Base-by-base conservation (phyloP, 2,329 filamentous ascomycete species). In the Fusarium udum region DNA sequence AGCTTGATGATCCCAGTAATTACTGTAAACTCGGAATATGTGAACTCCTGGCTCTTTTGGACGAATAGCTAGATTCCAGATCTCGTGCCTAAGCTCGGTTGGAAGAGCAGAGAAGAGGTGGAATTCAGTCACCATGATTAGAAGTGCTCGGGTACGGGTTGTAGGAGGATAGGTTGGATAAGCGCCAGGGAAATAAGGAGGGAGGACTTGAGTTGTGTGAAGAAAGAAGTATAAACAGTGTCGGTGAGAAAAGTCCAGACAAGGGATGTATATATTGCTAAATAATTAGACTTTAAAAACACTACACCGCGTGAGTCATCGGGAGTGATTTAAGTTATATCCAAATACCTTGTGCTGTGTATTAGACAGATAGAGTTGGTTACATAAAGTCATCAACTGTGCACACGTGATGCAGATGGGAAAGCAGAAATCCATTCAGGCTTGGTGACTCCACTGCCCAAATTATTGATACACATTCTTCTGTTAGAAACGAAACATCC, bases 61-160 rank as follows among this genome's bases (percentile, higher is more conserved):
- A 2, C 26, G 45, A 31, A 48, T 31, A 31, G 45, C 45, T 16
- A 48, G 26, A 6, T 16, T 48, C 45, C 26, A 31, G 45, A 31
- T 48, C 14, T 48, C 6, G 0, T 31, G 4, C 45, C 45, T 31
- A 3, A 48, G 45, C 26, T 48, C 10, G 26, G 20, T 31, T 6
- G 26, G 45, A 3, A 48, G 45, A 6, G 20, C 6, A 7, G 20
- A 48, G 45, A 31, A 48, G 20, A 48, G 26, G 2, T 6, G 1
- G 45, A 48, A 48, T 16, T 31, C 28, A 28, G 20, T 31, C 10
- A 14, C 1, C 45, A 48, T 48, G 14, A 16, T n/a, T 31, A 11
- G 3, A 0, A 13, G 14, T n/a, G 10, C 2, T 16, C 4, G 45
- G 43, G 45, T 16, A 6, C 1, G 2, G 0, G 10, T 6, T n/a